Percentiles rank a stretch among this genome's conserved stretches.
Conservation (phyloP, 352 stramenopile genomes). For the Pythium guiyangense region DNA sequence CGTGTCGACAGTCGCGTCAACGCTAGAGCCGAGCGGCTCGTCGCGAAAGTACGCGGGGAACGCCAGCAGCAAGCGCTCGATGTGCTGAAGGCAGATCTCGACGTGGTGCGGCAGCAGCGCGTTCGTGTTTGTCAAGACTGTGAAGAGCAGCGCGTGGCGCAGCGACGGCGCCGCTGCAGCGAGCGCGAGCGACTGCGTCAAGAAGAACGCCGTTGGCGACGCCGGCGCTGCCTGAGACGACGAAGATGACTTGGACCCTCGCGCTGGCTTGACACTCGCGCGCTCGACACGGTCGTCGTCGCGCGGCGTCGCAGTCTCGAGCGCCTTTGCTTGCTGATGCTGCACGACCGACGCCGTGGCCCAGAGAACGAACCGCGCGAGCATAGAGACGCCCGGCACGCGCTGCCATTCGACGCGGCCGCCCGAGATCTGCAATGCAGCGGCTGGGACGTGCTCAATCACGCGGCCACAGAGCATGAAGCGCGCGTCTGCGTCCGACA, state of each 20-base stretch:
- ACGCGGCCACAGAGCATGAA: slow-evolving; percentile 49
- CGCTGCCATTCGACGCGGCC: slow-evolving; percentile 59
- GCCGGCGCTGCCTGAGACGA: slow-evolving; percentile 18
- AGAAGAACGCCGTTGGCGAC: slow-evolving; percentile 35
- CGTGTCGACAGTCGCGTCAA: slow-evolving; percentile 21
- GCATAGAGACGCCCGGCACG: slow-evolving; percentile 43
- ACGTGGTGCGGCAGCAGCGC: slow-evolving; percentile 69
- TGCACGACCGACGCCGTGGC: slow-evolving; percentile 38
- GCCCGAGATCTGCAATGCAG: slow-evolving; percentile 15
- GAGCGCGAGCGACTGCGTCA: slow-evolving; percentile 51
- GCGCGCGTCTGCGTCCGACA: slow-evolving; percentile 29
- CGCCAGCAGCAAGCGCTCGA: slow-evolving; percentile 47
- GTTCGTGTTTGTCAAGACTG: slow-evolving; percentile 59
- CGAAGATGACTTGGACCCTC: slow-evolving; percentile 18
- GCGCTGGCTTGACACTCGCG: slow-evolving; percentile 18
- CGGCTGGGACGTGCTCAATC: slow-evolving; percentile 46
- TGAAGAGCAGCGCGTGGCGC: slow-evolving; percentile 57
- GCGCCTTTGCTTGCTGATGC: slow-evolving; percentile 26
- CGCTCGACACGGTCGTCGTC: slow-evolving; percentile 27
- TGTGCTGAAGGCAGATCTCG: slow-evolving; percentile 57
- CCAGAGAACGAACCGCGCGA: slow-evolving; percentile 37
- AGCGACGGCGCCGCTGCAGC: slow-evolving; percentile 40
- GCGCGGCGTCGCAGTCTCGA: slow-evolving; percentile 31
- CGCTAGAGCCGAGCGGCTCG: slow-evolving; percentile 17
- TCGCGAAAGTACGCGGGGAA: slow-evolving; percentile 63